Evolutionary conservation across 306 rosid genomes (phyloP).

Genomic region (Vigna reflexopilosa): DNA sequence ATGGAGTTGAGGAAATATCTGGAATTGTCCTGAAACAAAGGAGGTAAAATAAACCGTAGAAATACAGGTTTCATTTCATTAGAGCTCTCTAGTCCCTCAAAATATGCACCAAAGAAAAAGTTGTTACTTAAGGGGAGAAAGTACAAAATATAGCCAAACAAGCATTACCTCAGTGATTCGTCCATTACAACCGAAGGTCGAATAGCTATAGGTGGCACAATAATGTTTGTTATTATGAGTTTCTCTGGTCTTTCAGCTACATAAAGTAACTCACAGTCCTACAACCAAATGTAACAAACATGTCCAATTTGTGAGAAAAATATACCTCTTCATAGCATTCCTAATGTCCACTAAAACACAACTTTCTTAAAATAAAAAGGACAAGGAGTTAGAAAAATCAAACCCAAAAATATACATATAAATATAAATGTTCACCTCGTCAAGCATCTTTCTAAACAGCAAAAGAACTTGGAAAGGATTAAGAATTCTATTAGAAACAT

Average conservation of each 20-base stretch:
- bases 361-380: background rate
- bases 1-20: constrained; percentile 26
- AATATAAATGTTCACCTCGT: constrained; percentile 60
- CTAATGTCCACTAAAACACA: constrained; percentile 15
- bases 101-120: constrained; percentile 5
- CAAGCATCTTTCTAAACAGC: constrained; percentile 74
- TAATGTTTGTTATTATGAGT: constrained; percentile 63
- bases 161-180: constrained; percentile 73
- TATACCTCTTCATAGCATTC: constrained; percentile 35
- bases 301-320: constrained; percentile 39
- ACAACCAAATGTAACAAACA: constrained; percentile 46
- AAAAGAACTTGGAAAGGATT: constrained; percentile 64
- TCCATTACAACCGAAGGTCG: constrained; percentile 93
- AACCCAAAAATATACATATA: constrained; percentile 29
- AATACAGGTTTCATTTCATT: background rate
- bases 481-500: constrained; percentile 52
- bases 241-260: constrained; percentile 86
- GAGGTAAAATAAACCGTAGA: background rate
- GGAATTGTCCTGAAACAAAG: constrained; percentile 27
- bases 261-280: constrained; percentile 89
- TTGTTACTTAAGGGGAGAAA: background rate
- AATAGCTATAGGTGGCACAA: constrained; percentile 87
- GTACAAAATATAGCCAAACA: constrained; percentile 32
- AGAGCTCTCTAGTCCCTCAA: background rate
- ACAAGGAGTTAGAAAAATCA: constrained; percentile 34